Evolutionary conservation across 495 filamentous ascomycete species (phyloP).

Genomic region (Emericellopsis terricola): DNA sequence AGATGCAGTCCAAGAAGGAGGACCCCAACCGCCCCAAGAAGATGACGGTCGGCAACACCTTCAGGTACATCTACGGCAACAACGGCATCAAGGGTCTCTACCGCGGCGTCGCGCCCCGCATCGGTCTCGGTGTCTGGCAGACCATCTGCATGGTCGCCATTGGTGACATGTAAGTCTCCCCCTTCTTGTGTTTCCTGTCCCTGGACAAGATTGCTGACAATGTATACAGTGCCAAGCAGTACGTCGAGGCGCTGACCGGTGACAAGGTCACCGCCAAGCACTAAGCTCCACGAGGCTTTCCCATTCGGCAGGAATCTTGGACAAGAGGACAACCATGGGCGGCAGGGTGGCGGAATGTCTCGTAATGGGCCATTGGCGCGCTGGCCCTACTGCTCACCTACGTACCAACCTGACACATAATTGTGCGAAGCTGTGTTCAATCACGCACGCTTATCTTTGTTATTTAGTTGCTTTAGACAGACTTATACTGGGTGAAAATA

Average conservation of each 20-base stretch:
- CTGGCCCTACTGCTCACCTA: too few species aligned
- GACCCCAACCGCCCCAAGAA: conserved; percentile 98
- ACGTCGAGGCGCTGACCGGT: conserved; percentile 93
- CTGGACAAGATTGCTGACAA: conserved; percentile 6
- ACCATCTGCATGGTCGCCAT: conserved; percentile 99
- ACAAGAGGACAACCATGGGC: too few species aligned
- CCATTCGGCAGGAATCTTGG: too few species aligned
- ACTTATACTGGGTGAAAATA: too few species aligned
- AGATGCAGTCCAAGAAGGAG: conserved; percentile 98
- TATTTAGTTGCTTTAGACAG: too few species aligned
- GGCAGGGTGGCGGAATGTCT: too few species aligned
- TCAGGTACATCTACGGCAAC: conserved; percentile 77
- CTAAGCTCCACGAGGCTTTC: too few species aligned
- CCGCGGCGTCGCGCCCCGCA: conserved; percentile 83
- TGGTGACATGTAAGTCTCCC: conserved; percentile 78
- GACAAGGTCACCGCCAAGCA: conserved; percentile 93
- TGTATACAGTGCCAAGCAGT: conserved; percentile 69
- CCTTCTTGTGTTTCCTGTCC: conserved; percentile 1
- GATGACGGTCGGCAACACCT: conserved; percentile 84
- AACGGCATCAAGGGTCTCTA: conserved; percentile 91
- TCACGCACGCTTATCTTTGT: too few species aligned
- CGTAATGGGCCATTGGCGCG: too few species aligned
- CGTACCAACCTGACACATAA: too few species aligned
- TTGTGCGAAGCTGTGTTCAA: too few species aligned
- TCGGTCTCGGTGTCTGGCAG: conserved; percentile 95